Base-by-base conservation (phyloP, 108 stramenopile species). In the Nannochloropsis gaditana region DNA sequence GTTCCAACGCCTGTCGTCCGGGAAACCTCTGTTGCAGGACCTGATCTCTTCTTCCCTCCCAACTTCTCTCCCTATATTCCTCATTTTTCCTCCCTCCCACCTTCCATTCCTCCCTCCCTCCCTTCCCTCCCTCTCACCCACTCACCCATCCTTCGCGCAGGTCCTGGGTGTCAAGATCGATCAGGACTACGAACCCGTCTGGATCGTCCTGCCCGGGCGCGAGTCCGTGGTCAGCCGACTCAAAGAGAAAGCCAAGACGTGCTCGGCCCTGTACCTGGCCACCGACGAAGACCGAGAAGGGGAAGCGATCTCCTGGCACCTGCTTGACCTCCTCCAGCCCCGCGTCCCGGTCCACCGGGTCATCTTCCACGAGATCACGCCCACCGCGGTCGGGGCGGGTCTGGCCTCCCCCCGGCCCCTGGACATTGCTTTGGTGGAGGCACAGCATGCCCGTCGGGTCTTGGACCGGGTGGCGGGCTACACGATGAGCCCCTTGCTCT, bases 241-340 rank as follows among this genome's bases (percentile, higher is more conserved):
- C 42, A 88, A 88, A 84, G 43, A 88, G 21, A 21, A 44, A 9
- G 82, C 82, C 9, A 73, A 45, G 19, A 43, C 80, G 43, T 88
- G 43, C 80, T 84, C 83, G 17, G 84, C 80, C 44, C 84, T 95
- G 5, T 80, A 93, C 21, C 84, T 95, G 41, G 95, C 95, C 5
- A 95, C 95, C 15, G 95, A 95, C 91, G 93, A 93, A 73, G 95
- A 95, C 89, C 91, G 95, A 6, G 95, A 95, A 85, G 95, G 95
- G 21, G 95, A 95, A 87, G 94, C 95, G n/a, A 94, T 95, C 85
- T 92, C 93, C 19, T 94, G 94, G 93, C 95, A 95, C 89, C 90
- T 95, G 80, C 43, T 89, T 10, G 89, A 93, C 88, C 42, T 73
- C 3, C n/a, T 73, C 15, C 21, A 19, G 11, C 83, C 73, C 11